Conservation (phyloP, 225 moss, liverwort and hornwort genomes). For the Lunularia cruciata region DNA sequence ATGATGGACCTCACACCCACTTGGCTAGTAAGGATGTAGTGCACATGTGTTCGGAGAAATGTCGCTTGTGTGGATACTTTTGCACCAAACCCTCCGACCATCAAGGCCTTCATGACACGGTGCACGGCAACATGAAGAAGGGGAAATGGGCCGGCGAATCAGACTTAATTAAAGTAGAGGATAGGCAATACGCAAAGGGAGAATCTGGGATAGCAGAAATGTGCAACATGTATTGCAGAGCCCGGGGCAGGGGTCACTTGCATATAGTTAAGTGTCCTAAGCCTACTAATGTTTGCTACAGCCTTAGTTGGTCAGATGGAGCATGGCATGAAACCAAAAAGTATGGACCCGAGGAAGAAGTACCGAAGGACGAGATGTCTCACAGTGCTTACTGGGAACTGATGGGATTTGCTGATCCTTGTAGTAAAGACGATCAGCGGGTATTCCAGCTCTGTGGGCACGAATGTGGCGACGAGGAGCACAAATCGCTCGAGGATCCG, state of each 20-base stretch:
- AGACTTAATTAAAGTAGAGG: constrained; percentile 42
- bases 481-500: neutral
- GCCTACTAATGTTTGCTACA: neutral
- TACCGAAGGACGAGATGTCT: constrained; percentile 47
- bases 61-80: constrained; percentile 42
- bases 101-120: constrained; percentile 34
- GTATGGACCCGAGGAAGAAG: constrained; percentile 41
- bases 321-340: constrained; percentile 33
- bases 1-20: constrained; percentile 36
- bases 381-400: constrained; percentile 46
- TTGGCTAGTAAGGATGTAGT: constrained; percentile 28
- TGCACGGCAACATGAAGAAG: constrained; percentile 47
- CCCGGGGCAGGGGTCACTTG: constrained; percentile 44
- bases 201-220: constrained; percentile 50
- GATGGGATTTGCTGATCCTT: constrained; percentile 46
- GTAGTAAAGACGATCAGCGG: constrained; percentile 32
- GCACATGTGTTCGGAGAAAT: constrained; percentile 45
- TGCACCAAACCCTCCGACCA: constrained; percentile 40
- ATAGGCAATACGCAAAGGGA: constrained; percentile 45
- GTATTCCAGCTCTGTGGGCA: constrained; percentile 40
- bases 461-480: constrained; percentile 36
- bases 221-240: constrained; percentile 50
- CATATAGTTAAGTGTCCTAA: constrained; percentile 33
- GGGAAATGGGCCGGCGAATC: constrained; percentile 33
- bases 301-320: constrained; percentile 13